Percentiles rank a stretch among this genome's conserved stretches.
Evolutionary conservation across 257 asterid genomes (phyloP).

Genomic region (Sherardia arvensis): DNA sequence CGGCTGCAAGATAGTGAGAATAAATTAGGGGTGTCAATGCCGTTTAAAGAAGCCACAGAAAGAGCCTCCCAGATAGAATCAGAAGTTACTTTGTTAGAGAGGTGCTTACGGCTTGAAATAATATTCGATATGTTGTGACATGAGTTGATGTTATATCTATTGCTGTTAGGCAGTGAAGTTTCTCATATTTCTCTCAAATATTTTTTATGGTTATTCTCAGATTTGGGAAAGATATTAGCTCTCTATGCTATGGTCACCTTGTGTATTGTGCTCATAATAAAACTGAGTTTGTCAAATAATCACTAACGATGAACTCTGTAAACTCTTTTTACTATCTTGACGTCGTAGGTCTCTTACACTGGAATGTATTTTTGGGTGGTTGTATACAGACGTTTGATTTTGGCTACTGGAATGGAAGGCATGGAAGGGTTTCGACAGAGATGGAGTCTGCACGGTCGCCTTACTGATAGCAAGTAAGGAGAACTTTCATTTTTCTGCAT

Average conservation of each 20-base stretch:
- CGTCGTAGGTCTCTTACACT: background rate
- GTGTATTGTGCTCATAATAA: background rate
- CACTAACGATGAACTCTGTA: no score
- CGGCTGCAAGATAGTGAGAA: slow-evolving; percentile 85
- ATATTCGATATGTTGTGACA: background rate
- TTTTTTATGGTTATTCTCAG: no score
- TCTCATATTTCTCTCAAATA: no score
- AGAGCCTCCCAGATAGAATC: slow-evolving; percentile 70
- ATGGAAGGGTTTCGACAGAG: slow-evolving; percentile 85
- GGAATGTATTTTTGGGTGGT: background rate
- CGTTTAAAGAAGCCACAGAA: slow-evolving; percentile 64
- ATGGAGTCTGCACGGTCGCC: slow-evolving; percentile 89
- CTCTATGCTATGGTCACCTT: background rate
- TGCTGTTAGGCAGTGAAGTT: no score
- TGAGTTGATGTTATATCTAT: no score
- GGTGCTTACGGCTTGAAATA: slow-evolving; percentile 31
- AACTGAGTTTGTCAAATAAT: no score
- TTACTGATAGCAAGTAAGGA: slow-evolving; percentile 71
- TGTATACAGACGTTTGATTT: slow-evolving; percentile 53
- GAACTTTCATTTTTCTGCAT: background rate
- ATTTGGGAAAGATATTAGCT: background rate
- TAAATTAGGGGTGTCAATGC: slow-evolving; percentile 84
- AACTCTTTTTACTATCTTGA: background rate
- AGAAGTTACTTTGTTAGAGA: slow-evolving; percentile 68
- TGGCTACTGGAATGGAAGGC: slow-evolving; percentile 96